Conservation (phyloP, 2,329 filamentous ascomycete genomes). For the Beauveria australis region DNA sequence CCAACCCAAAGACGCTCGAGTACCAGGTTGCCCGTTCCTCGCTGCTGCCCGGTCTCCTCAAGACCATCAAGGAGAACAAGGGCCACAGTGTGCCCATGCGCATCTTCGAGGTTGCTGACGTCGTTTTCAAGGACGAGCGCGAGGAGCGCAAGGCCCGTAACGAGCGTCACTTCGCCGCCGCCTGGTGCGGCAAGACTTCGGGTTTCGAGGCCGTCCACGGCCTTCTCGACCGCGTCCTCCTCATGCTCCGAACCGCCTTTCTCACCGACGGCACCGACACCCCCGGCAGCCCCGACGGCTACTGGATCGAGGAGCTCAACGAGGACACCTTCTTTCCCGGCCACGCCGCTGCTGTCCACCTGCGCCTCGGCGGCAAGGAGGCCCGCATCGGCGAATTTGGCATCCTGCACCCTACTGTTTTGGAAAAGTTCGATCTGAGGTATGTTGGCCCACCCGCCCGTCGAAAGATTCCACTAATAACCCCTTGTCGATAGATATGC, state of each 20-base stretch:
- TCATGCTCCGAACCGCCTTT: conserved; percentile 83
- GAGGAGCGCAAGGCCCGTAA: conserved; percentile 84
- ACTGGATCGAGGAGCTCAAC: conserved; percentile 91
- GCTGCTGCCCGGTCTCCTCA: conserved; percentile 77
- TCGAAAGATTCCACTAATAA: conserved; percentile 14
- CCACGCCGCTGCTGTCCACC: conserved; percentile 76
- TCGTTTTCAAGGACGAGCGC: conserved; percentile 79
- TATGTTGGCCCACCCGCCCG: conserved; percentile 30
- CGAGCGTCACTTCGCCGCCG: conserved; percentile 91
- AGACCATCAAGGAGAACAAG: conserved; percentile 92
- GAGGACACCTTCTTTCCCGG: conserved; percentile 88
- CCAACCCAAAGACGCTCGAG: conserved; percentile 87
- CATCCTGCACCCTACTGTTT: conserved; percentile 83
- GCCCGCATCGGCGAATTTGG: conserved; percentile 81
- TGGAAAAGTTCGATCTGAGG: conserved; percentile 89
- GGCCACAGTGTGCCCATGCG: conserved; percentile 80
- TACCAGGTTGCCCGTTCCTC: conserved; percentile 90
- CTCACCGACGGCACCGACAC: conserved; percentile 52
- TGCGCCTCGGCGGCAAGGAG: conserved; percentile 66
- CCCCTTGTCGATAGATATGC: conserved; percentile 55
- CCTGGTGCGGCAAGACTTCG: conserved; percentile 87
- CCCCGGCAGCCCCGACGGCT: conserved; percentile 57
- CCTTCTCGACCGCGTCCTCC: conserved; percentile 80
- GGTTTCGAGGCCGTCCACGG: conserved; percentile 97
- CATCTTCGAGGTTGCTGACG: conserved; percentile 86